phyloP scores from a whole-genome alignment of 108 stramenopile species.

The Thalassiosira profunda region DNA sequence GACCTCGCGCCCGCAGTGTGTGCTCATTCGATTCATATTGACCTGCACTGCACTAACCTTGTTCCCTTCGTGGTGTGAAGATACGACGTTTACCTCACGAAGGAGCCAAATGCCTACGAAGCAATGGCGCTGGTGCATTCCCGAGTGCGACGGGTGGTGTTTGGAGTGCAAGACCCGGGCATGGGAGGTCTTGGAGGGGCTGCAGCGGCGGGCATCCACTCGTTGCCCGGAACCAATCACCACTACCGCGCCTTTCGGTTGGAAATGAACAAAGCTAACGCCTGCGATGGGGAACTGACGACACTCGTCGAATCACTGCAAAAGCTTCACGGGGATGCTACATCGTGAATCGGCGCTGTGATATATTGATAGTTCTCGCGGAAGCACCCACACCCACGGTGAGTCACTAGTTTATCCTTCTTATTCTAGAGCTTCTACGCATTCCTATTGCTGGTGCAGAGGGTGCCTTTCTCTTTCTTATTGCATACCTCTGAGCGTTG shows the following conservation, averaged over 20 bases:
- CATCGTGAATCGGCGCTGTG: too few relatives aligned
- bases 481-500: too few relatives aligned
- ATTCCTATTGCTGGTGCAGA: too few relatives aligned
- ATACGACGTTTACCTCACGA: constrained; percentile 67
- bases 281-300: too few relatives aligned
- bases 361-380: too few relatives aligned
- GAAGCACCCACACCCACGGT: too few relatives aligned
- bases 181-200: constrained; percentile 54
- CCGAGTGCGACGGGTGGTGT: constrained; percentile 68
- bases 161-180: constrained; percentile 42
- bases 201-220: constrained; percentile 47
- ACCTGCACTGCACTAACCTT: neutral
- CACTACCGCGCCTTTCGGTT: constrained; percentile 72
- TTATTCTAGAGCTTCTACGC: too few relatives aligned
- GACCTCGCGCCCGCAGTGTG: neutral
- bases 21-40: constrained; percentile 2
- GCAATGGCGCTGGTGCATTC: constrained; percentile 84
- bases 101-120: constrained; percentile 78
- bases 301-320: too few relatives aligned
- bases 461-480: too few relatives aligned
- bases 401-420: too few relatives aligned
- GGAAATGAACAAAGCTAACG: too few relatives aligned
- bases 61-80: neutral
- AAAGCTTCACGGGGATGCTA: too few relatives aligned
- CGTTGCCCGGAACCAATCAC: constrained; percentile 86